These are phyloP conservation scores for Hypoxylon cercidicola DNA, from an alignment of 495 filamentous ascomycete species.

Conservation along the genomic window DNA sequence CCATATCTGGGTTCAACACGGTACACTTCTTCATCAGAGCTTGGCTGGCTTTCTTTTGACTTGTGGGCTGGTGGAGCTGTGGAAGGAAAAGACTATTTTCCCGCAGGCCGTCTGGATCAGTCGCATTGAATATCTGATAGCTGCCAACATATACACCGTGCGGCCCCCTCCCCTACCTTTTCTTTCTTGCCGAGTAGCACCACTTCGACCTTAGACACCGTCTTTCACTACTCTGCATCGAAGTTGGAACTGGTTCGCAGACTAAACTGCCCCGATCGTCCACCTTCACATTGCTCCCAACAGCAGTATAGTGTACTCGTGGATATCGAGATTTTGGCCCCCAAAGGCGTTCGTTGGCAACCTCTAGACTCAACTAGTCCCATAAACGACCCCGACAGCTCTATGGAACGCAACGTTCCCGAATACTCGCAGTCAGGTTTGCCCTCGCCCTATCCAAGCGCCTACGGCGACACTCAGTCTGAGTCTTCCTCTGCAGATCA, in stretches of 20 bases:
- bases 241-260: constrained; percentile 38
- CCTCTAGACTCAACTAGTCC: constrained; percentile 38
- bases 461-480: constrained; percentile 76
- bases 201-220: constrained; percentile 46
- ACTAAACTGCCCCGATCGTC: constrained; percentile 46
- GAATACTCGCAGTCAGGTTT: constrained; percentile 99
- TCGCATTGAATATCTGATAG: constrained; percentile 41
- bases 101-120: constrained; percentile 31
- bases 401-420: constrained; percentile 90
- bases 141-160: constrained; percentile 52
- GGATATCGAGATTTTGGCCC: constrained; percentile 51
- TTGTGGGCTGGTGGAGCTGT: constrained; percentile 39
- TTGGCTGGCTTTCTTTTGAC: constrained; percentile 32
- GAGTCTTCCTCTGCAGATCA: constrained; percentile 86
- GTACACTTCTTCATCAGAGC: constrained; percentile 39
- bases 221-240: constrained; percentile 43
- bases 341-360: constrained; percentile 47
- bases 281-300: constrained; percentile 36
- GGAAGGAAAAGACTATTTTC: constrained; percentile 39
- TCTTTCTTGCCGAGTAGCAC: constrained; percentile 39
- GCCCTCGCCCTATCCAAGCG: constrained; percentile 81
- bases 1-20: constrained; percentile 36
- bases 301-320: constrained; percentile 55
- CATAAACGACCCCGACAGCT: constrained; percentile 56
- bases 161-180: constrained; percentile 42